These are phyloP conservation scores for Populus ilicifolia DNA, from an alignment of 345 rosid genomes.

Conservation along the genomic window DNA sequence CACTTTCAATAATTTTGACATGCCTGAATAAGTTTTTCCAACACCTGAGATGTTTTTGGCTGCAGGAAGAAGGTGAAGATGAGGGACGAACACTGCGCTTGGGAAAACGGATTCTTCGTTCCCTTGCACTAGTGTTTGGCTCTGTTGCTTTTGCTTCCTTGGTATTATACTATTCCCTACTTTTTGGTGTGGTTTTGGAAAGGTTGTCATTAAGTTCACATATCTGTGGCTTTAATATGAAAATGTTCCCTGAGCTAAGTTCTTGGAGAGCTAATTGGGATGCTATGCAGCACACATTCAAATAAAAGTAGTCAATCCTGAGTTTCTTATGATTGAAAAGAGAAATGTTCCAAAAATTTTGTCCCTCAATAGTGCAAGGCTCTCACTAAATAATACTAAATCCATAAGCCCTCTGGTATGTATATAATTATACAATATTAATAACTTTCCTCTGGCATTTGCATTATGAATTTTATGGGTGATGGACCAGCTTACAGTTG, in stretches of 20 bases:
- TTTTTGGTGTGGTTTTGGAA: not conserved
- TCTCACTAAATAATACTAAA: not conserved
- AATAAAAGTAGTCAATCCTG: not conserved
- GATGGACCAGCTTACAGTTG: not conserved
- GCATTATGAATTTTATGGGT: not conserved
- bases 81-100: constrained; percentile 60
- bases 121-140: constrained; percentile 83
- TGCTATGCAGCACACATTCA: not conserved
- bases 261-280: not conserved
- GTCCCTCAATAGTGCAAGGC: not conserved
- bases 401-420: not conserved
- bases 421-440: too few relatives aligned
- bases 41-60: constrained; percentile 23
- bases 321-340: not conserved
- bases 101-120: constrained; percentile 87
- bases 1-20: not conserved
- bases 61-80: constrained; percentile 95
- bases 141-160: constrained; percentile 75
- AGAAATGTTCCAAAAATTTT: not conserved
- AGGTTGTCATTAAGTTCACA: not conserved
- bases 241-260: not conserved
- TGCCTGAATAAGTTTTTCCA: constrained; percentile 9
- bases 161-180: constrained; percentile 42
- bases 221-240: not conserved
- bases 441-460: not conserved